These are phyloP conservation scores for Neocatenulostroma microsporum DNA, from an alignment of 2,329 filamentous ascomycete species.

Conservation along the genomic window DNA sequence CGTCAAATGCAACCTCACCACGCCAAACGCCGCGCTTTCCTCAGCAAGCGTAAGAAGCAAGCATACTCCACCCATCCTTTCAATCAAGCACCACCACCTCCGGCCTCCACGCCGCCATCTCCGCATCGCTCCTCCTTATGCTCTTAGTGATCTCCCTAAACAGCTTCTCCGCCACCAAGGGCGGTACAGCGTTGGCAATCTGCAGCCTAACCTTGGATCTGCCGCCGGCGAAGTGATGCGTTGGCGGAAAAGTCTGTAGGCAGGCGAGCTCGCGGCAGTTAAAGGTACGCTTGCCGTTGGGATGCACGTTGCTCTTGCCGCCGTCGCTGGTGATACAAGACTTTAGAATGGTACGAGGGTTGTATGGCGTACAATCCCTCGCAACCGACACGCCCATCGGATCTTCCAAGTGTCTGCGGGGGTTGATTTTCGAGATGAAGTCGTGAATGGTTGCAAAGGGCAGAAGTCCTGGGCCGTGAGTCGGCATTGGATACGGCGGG, in stretches of 20 bases:
- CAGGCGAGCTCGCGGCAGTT: constrained; percentile 61
- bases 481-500: constrained; percentile 52
- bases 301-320: constrained; percentile 58
- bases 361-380: constrained; percentile 31
- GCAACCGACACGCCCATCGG: neutral
- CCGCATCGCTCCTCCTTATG: constrained; percentile 10
- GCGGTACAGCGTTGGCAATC: constrained; percentile 72
- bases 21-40: too few relatives aligned
- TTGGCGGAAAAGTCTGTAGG: constrained; percentile 60
- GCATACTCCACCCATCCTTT: too few relatives aligned
- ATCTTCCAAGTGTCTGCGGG: constrained; percentile 14
- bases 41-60: too few relatives aligned
- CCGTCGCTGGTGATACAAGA: constrained; percentile 57
- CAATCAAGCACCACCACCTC: neutral
- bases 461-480: constrained; percentile 20
- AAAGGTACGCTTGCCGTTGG: constrained; percentile 53
- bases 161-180: constrained; percentile 10
- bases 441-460: constrained; percentile 36
- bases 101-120: constrained; percentile 7
- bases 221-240: constrained; percentile 49
- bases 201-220: constrained; percentile 47
- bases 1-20: too few relatives aligned
- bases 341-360: constrained; percentile 42
- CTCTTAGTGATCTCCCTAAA: constrained; percentile 10
- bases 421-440: constrained; percentile 8